Conservation (phyloP, 768 basidiomycete species). For the Termitomyces sp. region DNA sequence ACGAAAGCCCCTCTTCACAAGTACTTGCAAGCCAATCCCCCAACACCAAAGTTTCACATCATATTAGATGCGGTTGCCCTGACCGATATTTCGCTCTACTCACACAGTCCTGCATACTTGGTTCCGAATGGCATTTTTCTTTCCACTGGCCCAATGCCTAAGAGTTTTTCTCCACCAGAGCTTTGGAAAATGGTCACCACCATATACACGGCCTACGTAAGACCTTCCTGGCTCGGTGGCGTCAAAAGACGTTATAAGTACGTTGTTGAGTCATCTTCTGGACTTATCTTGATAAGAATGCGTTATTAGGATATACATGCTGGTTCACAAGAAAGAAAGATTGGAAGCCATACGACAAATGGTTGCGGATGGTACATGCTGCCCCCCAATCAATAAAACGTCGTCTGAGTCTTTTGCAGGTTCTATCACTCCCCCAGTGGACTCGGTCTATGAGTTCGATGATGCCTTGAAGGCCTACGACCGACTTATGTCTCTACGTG, state of each 20-base stretch:
- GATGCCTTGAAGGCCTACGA: conserved; percentile 61
- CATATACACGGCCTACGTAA: conserved; percentile 24
- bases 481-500: conserved; percentile 45
- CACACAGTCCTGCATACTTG: conserved; percentile 46
- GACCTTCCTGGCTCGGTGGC: conserved; percentile 53
- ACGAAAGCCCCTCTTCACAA: conserved; percentile 43
- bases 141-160: conserved; percentile 44
- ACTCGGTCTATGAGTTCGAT: conserved; percentile 54
- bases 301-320: conserved; percentile 25
- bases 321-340: conserved; percentile 28
- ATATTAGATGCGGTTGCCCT: conserved; percentile 57
- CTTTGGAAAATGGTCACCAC: conserved; percentile 27
- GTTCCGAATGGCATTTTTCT: conserved; percentile 49
- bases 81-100: conserved; percentile 44
- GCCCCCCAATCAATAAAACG: not conserved
- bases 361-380: conserved; percentile 36
- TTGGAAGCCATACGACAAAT: conserved; percentile 30
- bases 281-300: not conserved
- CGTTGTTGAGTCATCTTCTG: conserved; percentile 12
- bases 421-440: conserved; percentile 48
- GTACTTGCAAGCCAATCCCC: conserved; percentile 39
- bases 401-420: conserved; percentile 23
- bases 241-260: conserved; percentile 42
- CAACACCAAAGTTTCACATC: conserved; percentile 47
- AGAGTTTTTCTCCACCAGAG: conserved; percentile 23